Percentiles rank a stretch among this genome's conserved stretches.
phyloP scores from a whole-genome alignment of 495 filamentous ascomycete species.

The Massariosphaeria phaeospora region DNA sequence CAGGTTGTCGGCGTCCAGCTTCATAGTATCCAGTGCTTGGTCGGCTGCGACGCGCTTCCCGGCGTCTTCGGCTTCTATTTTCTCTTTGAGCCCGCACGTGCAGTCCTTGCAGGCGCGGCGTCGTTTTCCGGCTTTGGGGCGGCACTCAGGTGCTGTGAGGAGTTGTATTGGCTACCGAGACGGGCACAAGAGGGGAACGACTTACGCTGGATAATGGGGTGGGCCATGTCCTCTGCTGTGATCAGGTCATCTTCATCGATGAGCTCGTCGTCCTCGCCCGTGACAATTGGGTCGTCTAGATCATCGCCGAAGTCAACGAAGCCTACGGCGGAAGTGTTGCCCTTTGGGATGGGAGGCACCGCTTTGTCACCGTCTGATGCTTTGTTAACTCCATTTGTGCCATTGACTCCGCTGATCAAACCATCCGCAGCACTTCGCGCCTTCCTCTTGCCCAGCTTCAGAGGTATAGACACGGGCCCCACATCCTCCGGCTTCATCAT shows the following conservation, averaged over 20 bases:
- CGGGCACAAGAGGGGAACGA: slow-evolving; percentile 21
- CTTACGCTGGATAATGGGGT: slow-evolving; percentile 72
- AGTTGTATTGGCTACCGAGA: slow-evolving; percentile 11
- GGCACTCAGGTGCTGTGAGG: slow-evolving; percentile 68
- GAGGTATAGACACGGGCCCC: slow-evolving; percentile 61
- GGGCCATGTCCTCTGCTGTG: slow-evolving; percentile 71
- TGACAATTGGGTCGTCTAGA: slow-evolving; percentile 49
- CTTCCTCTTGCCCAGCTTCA: slow-evolving; percentile 68
- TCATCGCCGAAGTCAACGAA: slow-evolving; percentile 70
- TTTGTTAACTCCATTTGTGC: slow-evolving; percentile 33
- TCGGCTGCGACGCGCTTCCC: slow-evolving; percentile 61
- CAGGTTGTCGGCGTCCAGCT: slow-evolving; percentile 73
- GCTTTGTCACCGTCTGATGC: slow-evolving; percentile 8
- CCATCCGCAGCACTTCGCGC: slow-evolving; percentile 35
- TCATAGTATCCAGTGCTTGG: slow-evolving; percentile 57
- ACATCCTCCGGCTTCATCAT: slow-evolving; percentile 70
- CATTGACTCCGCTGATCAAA: slow-evolving; percentile 3
- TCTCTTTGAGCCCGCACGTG: slow-evolving; percentile 80
- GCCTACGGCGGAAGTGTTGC: slow-evolving; percentile 56
- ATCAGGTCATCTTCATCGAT: slow-evolving; percentile 88
- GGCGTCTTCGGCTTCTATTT: slow-evolving; percentile 74
- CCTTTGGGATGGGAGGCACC: slow-evolving; percentile 30
- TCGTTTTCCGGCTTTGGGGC: slow-evolving; percentile 75
- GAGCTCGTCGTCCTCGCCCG: slow-evolving; percentile 63
- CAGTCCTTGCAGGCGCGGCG: slow-evolving; percentile 96